Conservation (phyloP, 2,329 filamentous ascomycete species). For the Fusarium hostae region DNA sequence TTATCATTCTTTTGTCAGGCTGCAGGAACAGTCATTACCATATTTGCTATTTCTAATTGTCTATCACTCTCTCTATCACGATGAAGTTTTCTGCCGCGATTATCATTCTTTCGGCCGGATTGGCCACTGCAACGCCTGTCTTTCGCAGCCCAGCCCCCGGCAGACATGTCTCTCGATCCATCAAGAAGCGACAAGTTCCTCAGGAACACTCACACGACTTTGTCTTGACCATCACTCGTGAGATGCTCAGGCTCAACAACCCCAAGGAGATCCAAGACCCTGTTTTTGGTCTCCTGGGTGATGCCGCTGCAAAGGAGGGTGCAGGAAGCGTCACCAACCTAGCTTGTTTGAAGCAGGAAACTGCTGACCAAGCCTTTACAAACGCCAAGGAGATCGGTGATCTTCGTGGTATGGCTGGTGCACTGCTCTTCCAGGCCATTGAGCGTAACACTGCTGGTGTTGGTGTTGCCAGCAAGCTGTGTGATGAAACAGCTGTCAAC, state of each 20-base stretch:
- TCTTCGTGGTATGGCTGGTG: conserved; percentile 63
- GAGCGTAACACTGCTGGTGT: conserved; percentile 60
- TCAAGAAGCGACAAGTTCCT: conserved; percentile 14
- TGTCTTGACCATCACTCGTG: conserved; percentile 5
- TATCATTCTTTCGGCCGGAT: conserved; percentile 1
- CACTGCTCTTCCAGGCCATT: conserved; percentile 65
- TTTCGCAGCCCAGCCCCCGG: background rate
- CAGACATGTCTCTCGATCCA: background rate
- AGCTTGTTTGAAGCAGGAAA: conserved; percentile 59
- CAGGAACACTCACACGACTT: conserved; percentile 18
- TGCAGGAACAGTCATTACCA: background rate
- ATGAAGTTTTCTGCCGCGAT: conserved; percentile 14
- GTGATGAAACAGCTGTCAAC: conserved; percentile 1
- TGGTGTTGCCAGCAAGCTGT: conserved; percentile 32
- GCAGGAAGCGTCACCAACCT: conserved; percentile 56
- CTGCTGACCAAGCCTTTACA: conserved; percentile 69
- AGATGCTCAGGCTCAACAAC: conserved; percentile 7
- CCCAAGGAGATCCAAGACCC: conserved; percentile 19
- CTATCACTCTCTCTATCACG: background rate
- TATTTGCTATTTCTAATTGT: background rate
- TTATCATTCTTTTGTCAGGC: background rate
- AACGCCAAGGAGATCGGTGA: conserved; percentile 65
- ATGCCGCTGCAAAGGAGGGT: conserved; percentile 17
- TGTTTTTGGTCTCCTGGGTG: conserved; percentile 3
- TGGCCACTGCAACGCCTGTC: conserved; percentile 5